Evolutionary conservation across 345 rosid species (phyloP), one percentile per base, ranked within the genome.

Genomic region (Acer yangbiense): DNA sequence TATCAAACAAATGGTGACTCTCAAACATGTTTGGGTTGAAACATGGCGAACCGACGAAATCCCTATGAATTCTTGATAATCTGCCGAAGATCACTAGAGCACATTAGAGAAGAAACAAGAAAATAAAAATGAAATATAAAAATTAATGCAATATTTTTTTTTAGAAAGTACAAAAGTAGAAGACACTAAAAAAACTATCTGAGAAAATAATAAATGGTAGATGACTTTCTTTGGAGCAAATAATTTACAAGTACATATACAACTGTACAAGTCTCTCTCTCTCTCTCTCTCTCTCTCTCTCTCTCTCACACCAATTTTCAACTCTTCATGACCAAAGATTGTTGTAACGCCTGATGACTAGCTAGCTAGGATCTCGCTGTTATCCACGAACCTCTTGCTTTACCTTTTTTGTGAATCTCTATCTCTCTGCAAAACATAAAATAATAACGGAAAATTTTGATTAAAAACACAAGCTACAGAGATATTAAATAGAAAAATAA

Each of bases 1-100:
- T 88, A 60, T 91, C 99, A 65, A 92, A 87, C 87, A 92, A 75
- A 80, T 78, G 89, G 79, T 85, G 95, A 78, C 80, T 82, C 74
- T 95, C 99, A 29, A 90, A 92, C 89, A 90, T 84, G 84, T 84
- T 87, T 81, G 91, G 91, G 82, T 65, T 92, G 92, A 78, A 91
- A 93, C 98, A 93, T 93, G 54, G 72, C 74, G 27, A 61, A 35
- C 39, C 39, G 6, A 35, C 39, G 67, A 63, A 71, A 68, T 75
- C 68, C 62, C 68, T 76, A 60, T 7, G 41, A 13, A 35, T 41
- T 60, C 74, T 71, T 79, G 64, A 62, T 35, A 35, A 35, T 71
- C 76, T 78, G 77, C 50, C 61, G 17, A 60, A n/a, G 23, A 35
- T 4, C 39, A 0, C 55, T 13, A 5, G 4, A 46, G 46, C 62